Evolutionary conservation across 2,329 filamentous ascomycete species (phyloP), one percentile per base, ranked within the genome.

Genomic region (Monilinia polystroma): DNA sequence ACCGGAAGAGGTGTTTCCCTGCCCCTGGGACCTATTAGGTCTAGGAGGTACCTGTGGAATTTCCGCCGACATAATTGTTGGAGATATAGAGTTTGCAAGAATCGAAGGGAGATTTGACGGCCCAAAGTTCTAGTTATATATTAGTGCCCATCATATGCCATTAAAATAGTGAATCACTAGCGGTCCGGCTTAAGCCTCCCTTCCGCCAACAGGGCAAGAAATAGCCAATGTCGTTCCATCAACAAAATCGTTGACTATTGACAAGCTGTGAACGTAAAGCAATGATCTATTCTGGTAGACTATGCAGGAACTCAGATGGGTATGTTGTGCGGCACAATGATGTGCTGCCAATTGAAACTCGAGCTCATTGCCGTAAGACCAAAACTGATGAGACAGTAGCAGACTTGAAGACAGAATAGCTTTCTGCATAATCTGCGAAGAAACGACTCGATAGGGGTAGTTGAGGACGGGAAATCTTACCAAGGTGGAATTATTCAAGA

Each of bases 1-100:
- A 51, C 80, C 78, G 64, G 79, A 73, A 67, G 79, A 72, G 67
- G 79, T 73, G 26, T 76, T 70, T 66, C 78, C 73, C 53, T 78
- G 75, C 68, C 78, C 78, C 63, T 82, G 80, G 70, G 83, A 79
- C 74, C 86, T 83, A 71, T 82, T 77, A 64, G 88, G 88, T 70
- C 87, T 85, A 71, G 87, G 87, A 69, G 88, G 88, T 71, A 90
- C 80, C 72, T 79, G 80, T 52, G 88, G 76, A 52, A 74, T 73
- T 41, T 73, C 68, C 26, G 65, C 52, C 64, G 64, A 62, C 64
- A 66, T 66, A 29, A 45, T 66, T 41, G 38, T 60, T 51, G 47
- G 11, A 26, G 5, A 18, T 26, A 26, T 57, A 45, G 14, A 20
- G 23, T 47, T 57, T 56, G 20, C 49, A 64, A 58, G 53, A 29